phyloP scores from a whole-genome alignment of 768 basidiomycete species.

The Nevesoporus exiguus region DNA sequence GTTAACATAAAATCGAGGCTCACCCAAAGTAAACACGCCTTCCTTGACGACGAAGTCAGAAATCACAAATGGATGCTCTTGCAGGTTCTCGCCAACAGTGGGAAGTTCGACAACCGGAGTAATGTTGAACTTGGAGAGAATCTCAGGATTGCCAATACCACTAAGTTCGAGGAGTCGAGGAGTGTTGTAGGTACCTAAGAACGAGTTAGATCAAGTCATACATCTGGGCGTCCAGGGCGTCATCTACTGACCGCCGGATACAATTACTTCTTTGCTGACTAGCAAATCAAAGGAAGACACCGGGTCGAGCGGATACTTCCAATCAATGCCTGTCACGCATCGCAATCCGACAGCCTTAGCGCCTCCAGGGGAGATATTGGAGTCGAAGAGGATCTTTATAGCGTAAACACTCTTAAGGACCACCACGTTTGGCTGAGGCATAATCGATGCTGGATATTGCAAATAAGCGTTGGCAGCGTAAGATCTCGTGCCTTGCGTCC shows the following conservation, averaged over 20 bases:
- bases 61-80: no score
- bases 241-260: background rate
- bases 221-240: no score
- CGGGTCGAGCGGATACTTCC: background rate
- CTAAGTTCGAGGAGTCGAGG: no score
- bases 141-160: no score
- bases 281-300: background rate
- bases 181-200: no score
- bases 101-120: no score
- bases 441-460: constrained; percentile 1
- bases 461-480: constrained; percentile 20
- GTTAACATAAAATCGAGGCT: background rate
- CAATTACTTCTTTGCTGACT: background rate
- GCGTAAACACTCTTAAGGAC: constrained; percentile 6
- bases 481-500: constrained; percentile 12
- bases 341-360: constrained; percentile 7
- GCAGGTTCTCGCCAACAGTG: no score
- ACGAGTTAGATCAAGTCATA: no score
- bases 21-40: constrained; percentile 2
- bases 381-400: constrained; percentile 9
- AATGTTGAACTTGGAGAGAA: no score
- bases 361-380: background rate
- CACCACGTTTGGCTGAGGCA: constrained; percentile 10
- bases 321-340: constrained; percentile 11
- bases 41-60: no score